Percentiles rank a stretch among this genome's conserved stretches.
Evolutionary conservation across 345 rosid species (phyloP).

Genomic region (Trapa incisa): DNA sequence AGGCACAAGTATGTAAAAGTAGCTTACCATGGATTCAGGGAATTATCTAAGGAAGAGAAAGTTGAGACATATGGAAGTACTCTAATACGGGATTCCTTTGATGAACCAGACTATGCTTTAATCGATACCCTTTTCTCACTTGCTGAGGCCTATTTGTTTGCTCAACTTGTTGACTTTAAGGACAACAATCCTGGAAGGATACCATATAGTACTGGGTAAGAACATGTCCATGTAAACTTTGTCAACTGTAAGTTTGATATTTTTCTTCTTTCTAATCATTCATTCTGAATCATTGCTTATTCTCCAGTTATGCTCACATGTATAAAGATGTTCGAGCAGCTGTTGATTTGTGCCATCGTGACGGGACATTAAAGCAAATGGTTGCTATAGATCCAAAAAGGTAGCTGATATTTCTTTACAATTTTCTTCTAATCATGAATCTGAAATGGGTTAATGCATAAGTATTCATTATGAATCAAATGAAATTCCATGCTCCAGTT

Average conservation of each 20-base stretch:
- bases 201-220: constrained; percentile 60
- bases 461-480: not conserved
- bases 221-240: not conserved
- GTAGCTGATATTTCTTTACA: constrained; percentile 1
- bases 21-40: constrained; percentile 96
- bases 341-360: constrained; percentile 98
- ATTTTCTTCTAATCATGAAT: not conserved
- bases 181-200: constrained; percentile 67
- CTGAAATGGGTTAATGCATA: not conserved
- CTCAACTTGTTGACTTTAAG: constrained; percentile 86
- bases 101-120: constrained; percentile 94
- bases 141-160: constrained; percentile 93
- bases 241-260: not conserved
- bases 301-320: constrained; percentile 60
- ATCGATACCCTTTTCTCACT: constrained; percentile 91
- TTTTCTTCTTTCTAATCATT: not conserved
- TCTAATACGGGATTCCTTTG: constrained; percentile 75
- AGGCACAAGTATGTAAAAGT: constrained; percentile 95
- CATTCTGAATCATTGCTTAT: not conserved
- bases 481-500: not conserved
- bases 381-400: constrained; percentile 72
- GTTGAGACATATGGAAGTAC: constrained; percentile 73
- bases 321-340: constrained; percentile 94
- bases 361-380: constrained; percentile 94
- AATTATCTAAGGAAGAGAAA: constrained; percentile 89